Conservation (phyloP, 2,329 filamentous ascomycete species). For the Trichoderma sp. region DNA sequence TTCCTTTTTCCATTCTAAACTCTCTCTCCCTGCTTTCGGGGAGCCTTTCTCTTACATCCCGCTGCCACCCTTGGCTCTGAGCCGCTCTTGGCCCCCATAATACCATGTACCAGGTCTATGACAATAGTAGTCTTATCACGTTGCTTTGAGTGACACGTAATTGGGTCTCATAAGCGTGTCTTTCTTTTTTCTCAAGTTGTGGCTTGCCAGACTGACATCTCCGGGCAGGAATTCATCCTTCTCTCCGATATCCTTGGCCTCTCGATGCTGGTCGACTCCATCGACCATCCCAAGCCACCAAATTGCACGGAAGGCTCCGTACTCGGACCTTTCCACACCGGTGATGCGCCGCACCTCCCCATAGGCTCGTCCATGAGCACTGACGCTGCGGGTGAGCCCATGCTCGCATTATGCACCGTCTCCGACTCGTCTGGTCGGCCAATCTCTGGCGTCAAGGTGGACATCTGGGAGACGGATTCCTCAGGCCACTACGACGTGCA, state of each 20-base stretch:
- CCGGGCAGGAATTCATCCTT: constrained; percentile 65
- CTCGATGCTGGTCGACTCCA: constrained; percentile 70
- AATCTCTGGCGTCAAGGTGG: constrained; percentile 62
- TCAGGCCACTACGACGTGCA: constrained; percentile 76
- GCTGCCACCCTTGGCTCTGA: not conserved
- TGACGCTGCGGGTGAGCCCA: constrained; percentile 62
- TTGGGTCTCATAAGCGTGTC: not conserved
- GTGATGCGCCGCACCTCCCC: constrained; percentile 57
- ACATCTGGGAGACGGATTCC: constrained; percentile 78
- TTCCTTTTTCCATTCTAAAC: not conserved
- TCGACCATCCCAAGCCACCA: constrained; percentile 72
- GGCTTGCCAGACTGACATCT: not conserved
- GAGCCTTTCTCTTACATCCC: not conserved
- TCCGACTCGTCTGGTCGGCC: constrained; percentile 60
- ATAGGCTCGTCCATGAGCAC: constrained; percentile 60
- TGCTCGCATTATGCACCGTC: constrained; percentile 66
- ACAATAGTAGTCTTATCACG: not conserved
- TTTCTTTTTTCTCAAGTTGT: not conserved
- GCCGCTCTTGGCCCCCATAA: not conserved
- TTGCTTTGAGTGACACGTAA: not conserved
- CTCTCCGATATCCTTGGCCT: constrained; percentile 73
- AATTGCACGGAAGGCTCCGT: constrained; percentile 71
- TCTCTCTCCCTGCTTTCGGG: not conserved
- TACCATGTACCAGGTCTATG: not conserved
- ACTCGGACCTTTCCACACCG: constrained; percentile 78